Conservation (phyloP, 805 yeast genomes). For the Kurtzmaniella fragi region DNA sequence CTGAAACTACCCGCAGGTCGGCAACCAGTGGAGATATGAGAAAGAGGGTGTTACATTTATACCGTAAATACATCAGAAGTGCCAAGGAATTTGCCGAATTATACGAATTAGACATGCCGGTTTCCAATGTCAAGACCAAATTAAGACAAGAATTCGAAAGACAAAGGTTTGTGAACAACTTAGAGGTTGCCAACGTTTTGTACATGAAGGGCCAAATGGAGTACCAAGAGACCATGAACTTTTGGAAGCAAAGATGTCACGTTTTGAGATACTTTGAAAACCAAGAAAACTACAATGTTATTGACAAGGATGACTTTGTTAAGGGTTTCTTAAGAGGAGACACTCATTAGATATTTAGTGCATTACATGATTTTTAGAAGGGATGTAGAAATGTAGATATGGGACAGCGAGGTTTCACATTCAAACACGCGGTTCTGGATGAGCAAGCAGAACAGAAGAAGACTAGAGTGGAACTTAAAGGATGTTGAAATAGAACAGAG, state of each 20-base stretch:
- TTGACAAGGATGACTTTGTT: slow-evolving; percentile 58
- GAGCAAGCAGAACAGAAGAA: no score
- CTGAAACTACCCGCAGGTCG: slow-evolving; percentile 71
- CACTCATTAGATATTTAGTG: slow-evolving; percentile 8
- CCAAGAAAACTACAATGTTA: slow-evolving; percentile 50
- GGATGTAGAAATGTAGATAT: no score
- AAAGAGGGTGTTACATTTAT: slow-evolving; percentile 59
- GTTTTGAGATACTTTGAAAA: slow-evolving; percentile 77
- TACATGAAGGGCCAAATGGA: slow-evolving; percentile 87
- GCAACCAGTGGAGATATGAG: slow-evolving; percentile 57
- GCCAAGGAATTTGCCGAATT: slow-evolving; percentile 55
- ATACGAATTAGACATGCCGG: slow-evolving; percentile 73
- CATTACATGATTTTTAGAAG: no score
- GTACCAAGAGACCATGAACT: slow-evolving; percentile 79
- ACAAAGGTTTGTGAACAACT: slow-evolving; percentile 65
- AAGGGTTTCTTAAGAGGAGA: slow-evolving; percentile 70
- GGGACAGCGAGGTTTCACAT: no score
- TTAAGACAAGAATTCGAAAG: slow-evolving; percentile 88
- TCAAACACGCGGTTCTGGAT: no score
- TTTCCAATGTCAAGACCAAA: slow-evolving; percentile 73
- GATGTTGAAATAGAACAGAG: no score
- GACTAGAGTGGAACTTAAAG: no score
- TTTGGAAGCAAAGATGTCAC: slow-evolving; percentile 88
- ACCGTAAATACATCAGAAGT: slow-evolving; percentile 67
- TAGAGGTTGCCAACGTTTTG: slow-evolving; percentile 61